Conservation (phyloP, 306 rosid genomes). For the Quercus mongolica region DNA sequence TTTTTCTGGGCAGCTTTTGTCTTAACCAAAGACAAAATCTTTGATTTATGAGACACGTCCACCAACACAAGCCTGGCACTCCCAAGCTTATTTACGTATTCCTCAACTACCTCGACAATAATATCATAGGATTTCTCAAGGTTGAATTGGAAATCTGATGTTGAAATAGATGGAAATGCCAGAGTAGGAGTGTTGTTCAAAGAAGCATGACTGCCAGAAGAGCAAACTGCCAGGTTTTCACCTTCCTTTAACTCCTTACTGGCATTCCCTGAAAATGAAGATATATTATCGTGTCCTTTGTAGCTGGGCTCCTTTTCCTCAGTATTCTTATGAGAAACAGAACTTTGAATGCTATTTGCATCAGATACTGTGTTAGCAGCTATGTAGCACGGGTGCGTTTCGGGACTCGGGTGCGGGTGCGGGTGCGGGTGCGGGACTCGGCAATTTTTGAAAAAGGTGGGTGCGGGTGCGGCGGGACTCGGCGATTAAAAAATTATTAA, state of each 20-base stretch:
- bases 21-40: constrained; percentile 72
- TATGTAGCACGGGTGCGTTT: too few species aligned
- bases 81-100: constrained; percentile 50
- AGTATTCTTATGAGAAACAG: constrained; percentile 22
- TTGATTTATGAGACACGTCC: constrained; percentile 69
- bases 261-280: constrained; percentile 22
- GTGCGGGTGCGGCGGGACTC: too few species aligned
- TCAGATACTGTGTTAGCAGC: constrained; percentile 35
- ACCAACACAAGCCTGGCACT: constrained; percentile 80
- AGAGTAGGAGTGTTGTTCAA: constrained; percentile 49
- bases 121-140: constrained; percentile 78
- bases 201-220: constrained; percentile 24
- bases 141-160: constrained; percentile 81
- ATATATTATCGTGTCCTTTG: constrained; percentile 20
- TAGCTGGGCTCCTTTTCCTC: constrained; percentile 18
- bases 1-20: constrained; percentile 52
- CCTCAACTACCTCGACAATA: constrained; percentile 66
- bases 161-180: constrained; percentile 92
- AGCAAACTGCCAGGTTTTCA: constrained; percentile 22
- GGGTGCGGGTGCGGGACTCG: too few species aligned
- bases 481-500: too few species aligned
- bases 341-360: constrained; percentile 20
- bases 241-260: constrained; percentile 25
- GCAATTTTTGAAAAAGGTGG: too few species aligned
- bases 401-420: too few species aligned